phyloP scores from a whole-genome alignment of 768 basidiomycete species.

The Psilocybe subaeruginosa region DNA sequence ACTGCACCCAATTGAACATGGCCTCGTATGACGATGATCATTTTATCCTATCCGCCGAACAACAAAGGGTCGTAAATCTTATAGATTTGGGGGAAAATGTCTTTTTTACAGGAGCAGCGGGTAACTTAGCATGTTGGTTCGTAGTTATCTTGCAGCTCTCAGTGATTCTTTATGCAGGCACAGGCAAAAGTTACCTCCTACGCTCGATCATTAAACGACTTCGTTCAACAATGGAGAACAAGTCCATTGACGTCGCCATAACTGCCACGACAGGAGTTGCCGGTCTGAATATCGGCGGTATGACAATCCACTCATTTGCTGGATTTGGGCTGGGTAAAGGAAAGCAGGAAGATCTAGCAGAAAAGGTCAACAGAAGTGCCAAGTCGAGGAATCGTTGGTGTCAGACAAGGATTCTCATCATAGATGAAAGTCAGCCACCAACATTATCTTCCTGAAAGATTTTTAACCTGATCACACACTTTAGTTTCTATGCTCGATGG shows the following conservation, averaged over 20 bases:
- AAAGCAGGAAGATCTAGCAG: constrained; percentile 39
- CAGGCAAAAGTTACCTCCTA: constrained; percentile 74
- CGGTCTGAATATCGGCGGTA: constrained; percentile 70
- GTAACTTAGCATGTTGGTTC: constrained; percentile 30
- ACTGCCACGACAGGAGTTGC: constrained; percentile 73
- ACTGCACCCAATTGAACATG: background rate
- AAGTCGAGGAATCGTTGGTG: constrained; percentile 49
- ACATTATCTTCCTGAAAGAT: background rate
- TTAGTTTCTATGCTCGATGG: constrained; percentile 80
- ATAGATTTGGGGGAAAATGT: constrained; percentile 60
- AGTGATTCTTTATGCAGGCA: constrained; percentile 37
- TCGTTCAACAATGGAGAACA: constrained; percentile 18
- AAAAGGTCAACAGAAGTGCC: constrained; percentile 28
- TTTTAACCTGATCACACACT: background rate
- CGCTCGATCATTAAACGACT: constrained; percentile 59
- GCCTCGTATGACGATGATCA: background rate
- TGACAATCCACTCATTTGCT: constrained; percentile 68
- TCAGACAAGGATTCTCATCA: constrained; percentile 54
- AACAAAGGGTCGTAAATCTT: constrained; percentile 39
- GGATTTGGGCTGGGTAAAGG: constrained; percentile 68
- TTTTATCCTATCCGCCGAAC: constrained; percentile 39
- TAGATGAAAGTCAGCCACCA: constrained; percentile 68
- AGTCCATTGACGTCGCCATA: constrained; percentile 43
- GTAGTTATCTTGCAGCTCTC: background rate
- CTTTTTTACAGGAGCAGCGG: constrained; percentile 80